Conservation (phyloP, 192 early-diverging fungal species). For the Backusella circina region DNA sequence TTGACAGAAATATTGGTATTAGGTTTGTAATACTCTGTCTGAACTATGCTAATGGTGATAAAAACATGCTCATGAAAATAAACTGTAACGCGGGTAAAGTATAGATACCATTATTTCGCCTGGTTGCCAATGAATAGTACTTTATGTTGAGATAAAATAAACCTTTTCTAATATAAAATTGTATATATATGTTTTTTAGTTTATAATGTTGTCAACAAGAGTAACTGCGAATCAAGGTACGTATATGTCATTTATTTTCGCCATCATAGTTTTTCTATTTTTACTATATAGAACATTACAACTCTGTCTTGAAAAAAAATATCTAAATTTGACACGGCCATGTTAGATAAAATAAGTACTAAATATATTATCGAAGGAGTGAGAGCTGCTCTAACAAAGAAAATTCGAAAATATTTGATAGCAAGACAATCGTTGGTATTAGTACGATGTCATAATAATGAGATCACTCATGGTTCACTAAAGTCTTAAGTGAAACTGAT, state of each 20-base stretch:
- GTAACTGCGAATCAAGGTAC: neutral
- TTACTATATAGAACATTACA: neutral
- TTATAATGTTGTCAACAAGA: neutral
- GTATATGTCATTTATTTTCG: neutral
- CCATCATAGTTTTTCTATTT: neutral
- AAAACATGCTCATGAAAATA: neutral
- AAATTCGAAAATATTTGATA: neutral
- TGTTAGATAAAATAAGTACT: neutral
- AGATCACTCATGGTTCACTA: neutral
- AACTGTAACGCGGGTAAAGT: neutral
- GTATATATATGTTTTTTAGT: neutral
- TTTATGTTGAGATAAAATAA: too few species aligned
- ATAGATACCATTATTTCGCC: neutral
- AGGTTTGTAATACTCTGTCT: neutral
- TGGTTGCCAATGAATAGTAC: neutral
- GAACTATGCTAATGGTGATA: neutral
- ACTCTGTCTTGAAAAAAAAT: neutral
- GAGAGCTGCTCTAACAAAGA: neutral
- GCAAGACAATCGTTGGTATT: neutral
- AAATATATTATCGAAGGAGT: neutral
- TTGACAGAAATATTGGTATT: neutral
- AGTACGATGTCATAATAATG: neutral
- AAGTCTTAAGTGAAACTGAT: neutral
- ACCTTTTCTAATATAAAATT: neutral
- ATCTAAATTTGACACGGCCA: neutral